These are phyloP conservation scores for Fusarium pseudograminearum DNA, from an alignment of 2,329 filamentous ascomycete species.

Conservation along the genomic window DNA sequence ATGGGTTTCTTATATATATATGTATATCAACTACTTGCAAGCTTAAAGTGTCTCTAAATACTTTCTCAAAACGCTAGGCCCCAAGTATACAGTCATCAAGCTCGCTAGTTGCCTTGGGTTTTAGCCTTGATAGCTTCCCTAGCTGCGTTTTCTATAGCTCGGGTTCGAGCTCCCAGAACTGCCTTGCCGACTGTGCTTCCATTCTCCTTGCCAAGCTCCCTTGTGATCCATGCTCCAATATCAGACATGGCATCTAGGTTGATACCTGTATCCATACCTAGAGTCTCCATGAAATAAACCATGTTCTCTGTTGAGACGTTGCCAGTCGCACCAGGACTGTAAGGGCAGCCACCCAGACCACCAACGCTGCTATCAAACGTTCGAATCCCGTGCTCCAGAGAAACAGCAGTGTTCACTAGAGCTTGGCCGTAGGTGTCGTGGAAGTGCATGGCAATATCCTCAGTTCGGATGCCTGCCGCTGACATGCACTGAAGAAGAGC, in stretches of 20 bases:
- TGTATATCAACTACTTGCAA: neutral
- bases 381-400: slow-evolving; percentile 80
- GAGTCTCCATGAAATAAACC: slow-evolving; percentile 79
- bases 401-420: slow-evolving; percentile 82
- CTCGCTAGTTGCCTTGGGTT: slow-evolving; percentile 4
- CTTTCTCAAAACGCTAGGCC: neutral
- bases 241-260: slow-evolving; percentile 74
- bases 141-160: slow-evolving; percentile 44
- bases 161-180: slow-evolving; percentile 63
- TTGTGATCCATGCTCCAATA: slow-evolving; percentile 79
- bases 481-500: slow-evolving; percentile 73
- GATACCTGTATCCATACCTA: slow-evolving; percentile 81
- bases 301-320: slow-evolving; percentile 89
- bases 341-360: slow-evolving; percentile 86
- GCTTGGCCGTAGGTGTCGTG: slow-evolving; percentile 91
- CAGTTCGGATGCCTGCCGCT: slow-evolving; percentile 74
- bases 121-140: slow-evolving; percentile 17
- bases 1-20: neutral
- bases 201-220: slow-evolving; percentile 71
- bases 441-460: slow-evolving; percentile 85
- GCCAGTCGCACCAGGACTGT: slow-evolving; percentile 85
- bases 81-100: slow-evolving; percentile 1
- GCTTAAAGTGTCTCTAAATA: neutral
- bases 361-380: slow-evolving; percentile 85
- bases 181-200: slow-evolving; percentile 76